Conservation (phyloP, 1,284 basidiomycete species). For the Naganishia liquefaciens region DNA sequence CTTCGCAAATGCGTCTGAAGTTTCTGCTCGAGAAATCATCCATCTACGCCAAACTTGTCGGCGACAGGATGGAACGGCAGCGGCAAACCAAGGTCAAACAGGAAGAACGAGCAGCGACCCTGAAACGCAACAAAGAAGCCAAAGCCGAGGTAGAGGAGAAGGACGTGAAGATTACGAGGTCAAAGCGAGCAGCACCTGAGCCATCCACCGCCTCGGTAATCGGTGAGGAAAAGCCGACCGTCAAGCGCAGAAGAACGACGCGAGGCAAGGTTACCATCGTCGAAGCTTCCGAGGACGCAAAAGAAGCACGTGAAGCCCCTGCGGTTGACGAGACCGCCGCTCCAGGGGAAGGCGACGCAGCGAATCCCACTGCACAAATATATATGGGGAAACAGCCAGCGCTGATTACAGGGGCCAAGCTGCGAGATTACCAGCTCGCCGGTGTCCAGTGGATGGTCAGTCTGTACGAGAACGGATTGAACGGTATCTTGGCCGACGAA, state of each 20-base stretch:
- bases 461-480: constrained; percentile 89
- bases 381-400: constrained; percentile 56
- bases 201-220: constrained; percentile 21
- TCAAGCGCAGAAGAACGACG: constrained; percentile 41
- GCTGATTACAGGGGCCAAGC: constrained; percentile 76
- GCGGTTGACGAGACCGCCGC: constrained; percentile 28
- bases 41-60: constrained; percentile 54
- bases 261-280: constrained; percentile 28
- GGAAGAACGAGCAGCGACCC: constrained; percentile 44
- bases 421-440: constrained; percentile 90
- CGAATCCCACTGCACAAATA: constrained; percentile 24
- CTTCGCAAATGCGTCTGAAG: constrained; percentile 26
- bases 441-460: constrained; percentile 96
- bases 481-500: constrained; percentile 79
- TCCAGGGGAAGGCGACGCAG: constrained; percentile 36
- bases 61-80: constrained; percentile 54
- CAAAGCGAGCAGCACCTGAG: constrained; percentile 1
- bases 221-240: constrained; percentile 25
- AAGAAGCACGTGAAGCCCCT: constrained; percentile 4
- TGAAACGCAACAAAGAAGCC: constrained; percentile 49
- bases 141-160: constrained; percentile 31
- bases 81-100: constrained; percentile 49
- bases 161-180: constrained; percentile 33
- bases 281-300: constrained; percentile 17
- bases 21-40: constrained; percentile 51